These are phyloP conservation scores for Turritis glabra DNA, from an alignment of 345 rosid genomes.

Conservation along the genomic window DNA sequence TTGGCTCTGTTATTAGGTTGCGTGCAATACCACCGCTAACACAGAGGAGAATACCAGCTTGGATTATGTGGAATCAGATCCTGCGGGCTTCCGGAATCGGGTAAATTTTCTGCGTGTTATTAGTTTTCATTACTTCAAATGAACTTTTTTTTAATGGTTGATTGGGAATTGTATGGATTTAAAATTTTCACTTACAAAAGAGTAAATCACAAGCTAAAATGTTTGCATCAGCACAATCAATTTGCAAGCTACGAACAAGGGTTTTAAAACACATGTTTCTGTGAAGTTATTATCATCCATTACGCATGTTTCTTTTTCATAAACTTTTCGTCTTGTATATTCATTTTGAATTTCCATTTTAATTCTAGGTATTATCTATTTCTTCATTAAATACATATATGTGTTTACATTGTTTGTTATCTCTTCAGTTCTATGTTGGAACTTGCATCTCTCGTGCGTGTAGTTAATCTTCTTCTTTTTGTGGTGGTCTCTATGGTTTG, in stretches of 20 bases:
- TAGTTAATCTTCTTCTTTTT: not conserved
- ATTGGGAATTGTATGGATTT: not conserved
- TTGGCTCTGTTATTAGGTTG: conserved; percentile 47
- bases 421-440: conserved; percentile 16
- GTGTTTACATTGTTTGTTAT: conserved; percentile 2
- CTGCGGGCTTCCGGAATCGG: conserved; percentile 77
- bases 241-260: not conserved
- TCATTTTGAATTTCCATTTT: conserved; percentile 1
- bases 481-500: conserved; percentile 6
- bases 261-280: not conserved
- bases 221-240: conserved; percentile 8
- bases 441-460: not conserved
- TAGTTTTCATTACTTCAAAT: not conserved
- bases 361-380: not conserved
- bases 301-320: not conserved
- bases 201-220: not conserved
- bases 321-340: not conserved
- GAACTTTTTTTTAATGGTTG: not conserved
- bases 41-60: conserved; percentile 56
- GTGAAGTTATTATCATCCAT: not conserved
- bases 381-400: not conserved
- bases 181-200: not conserved
- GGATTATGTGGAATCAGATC: conserved; percentile 72
- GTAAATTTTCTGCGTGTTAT: conserved; percentile 41
- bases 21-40: conserved; percentile 40